phyloP scores from a whole-genome alignment of 495 filamentous ascomycete species.

The Penicillium crystallinum region DNA sequence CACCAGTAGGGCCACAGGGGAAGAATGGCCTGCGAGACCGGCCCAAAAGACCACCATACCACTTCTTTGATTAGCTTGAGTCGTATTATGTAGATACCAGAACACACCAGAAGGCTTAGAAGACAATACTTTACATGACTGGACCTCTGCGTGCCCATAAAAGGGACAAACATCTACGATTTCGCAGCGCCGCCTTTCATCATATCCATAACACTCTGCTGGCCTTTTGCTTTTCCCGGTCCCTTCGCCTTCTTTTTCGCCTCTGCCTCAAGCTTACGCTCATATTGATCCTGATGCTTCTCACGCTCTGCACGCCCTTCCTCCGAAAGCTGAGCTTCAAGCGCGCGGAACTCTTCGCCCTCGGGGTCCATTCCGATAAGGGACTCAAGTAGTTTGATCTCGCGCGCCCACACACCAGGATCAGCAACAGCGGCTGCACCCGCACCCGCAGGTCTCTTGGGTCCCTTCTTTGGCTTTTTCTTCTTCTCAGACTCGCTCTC shows the following conservation, averaged over 20 bases:
- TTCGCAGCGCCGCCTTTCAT: conserved; percentile 22
- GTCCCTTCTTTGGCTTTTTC: conserved; percentile 22
- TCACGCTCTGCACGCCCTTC: conserved; percentile 64
- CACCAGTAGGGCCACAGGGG: too few species aligned
- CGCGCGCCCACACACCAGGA: conserved; percentile 71
- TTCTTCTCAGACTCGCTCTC: conserved; percentile 18
- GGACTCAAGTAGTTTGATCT: conserved; percentile 85
- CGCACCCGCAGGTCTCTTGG: conserved; percentile 21
- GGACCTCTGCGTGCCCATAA: background rate
- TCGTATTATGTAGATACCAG: too few species aligned
- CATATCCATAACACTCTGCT: conserved; percentile 43
- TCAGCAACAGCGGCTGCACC: conserved; percentile 51
- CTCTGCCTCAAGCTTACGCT: conserved; percentile 60
- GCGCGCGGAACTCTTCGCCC: conserved; percentile 57
- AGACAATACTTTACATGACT: background rate
- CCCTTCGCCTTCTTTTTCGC: conserved; percentile 48
- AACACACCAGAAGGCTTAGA: too few species aligned
- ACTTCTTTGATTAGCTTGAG: too few species aligned
- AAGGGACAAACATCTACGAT: background rate
- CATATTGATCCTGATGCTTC: conserved; percentile 70
- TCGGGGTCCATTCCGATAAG: conserved; percentile 78
- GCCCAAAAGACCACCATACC: too few species aligned
- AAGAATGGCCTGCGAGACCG: too few species aligned
- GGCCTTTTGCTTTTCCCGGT: conserved; percentile 25
- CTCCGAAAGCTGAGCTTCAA: conserved; percentile 61